Evolutionary conservation across 805 yeast genomes (phyloP).

Genomic region (Starmerella davenportii): DNA sequence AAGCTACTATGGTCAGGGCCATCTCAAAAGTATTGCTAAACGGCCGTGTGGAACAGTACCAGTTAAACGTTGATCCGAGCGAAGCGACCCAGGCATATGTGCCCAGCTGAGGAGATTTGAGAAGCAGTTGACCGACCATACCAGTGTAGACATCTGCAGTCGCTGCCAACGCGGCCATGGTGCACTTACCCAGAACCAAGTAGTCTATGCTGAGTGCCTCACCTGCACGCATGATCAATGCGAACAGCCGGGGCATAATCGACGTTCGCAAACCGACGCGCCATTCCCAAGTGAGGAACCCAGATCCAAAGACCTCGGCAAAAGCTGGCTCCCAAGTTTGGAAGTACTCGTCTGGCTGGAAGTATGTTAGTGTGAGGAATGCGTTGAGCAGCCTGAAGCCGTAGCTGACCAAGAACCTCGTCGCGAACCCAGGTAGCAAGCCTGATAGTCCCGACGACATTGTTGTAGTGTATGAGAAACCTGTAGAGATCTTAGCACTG

Average conservation of each 20-base stretch:
- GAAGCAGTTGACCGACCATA: conserved; percentile 27
- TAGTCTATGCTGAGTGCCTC: conserved; percentile 23
- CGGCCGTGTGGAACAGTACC: conserved; percentile 63
- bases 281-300: conserved; percentile 95
- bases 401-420: conserved; percentile 5
- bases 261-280: conserved; percentile 51
- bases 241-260: conserved; percentile 60
- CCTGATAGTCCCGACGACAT: too few species aligned
- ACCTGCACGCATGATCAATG: conserved; percentile 27
- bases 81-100: conserved; percentile 30
- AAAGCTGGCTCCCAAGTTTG: conserved; percentile 92
- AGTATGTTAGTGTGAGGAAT: conserved; percentile 48
- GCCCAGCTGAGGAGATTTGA: conserved; percentile 9
- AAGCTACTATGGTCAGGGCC: conserved; percentile 45
- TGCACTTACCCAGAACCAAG: conserved; percentile 37
- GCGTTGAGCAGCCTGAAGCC: conserved; percentile 40
- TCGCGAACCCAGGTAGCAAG: too few species aligned
- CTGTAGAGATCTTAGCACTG: too few species aligned
- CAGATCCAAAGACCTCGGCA: conserved; percentile 51
- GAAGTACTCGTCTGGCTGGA: conserved; percentile 93
- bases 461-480: too few species aligned
- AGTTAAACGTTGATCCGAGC: conserved; percentile 55
- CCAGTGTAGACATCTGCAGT: conserved; percentile 49
- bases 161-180: conserved; percentile 54
- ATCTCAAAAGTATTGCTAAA: conserved; percentile 75